Evolutionary conservation across 805 yeast genomes (phyloP).

Genomic region (Metschnikowia rubicola): DNA sequence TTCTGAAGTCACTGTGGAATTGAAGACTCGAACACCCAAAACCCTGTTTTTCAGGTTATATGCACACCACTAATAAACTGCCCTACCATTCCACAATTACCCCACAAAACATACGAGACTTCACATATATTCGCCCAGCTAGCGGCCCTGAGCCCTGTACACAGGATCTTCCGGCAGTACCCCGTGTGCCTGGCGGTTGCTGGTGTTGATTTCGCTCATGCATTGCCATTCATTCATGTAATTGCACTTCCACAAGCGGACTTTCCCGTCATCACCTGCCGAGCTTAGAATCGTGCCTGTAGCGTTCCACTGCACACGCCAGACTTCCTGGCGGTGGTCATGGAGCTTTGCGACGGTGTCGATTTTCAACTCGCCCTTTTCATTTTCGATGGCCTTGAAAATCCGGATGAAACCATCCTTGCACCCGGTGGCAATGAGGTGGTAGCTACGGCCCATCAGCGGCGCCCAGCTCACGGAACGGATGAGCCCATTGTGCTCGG

Average conservation of each 20-base stretch:
- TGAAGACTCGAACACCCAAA: no score
- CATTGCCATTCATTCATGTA: constrained; percentile 86
- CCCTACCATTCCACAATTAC: no score
- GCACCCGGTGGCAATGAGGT: constrained; percentile 90
- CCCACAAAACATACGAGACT: no score
- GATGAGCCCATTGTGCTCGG: constrained; percentile 83
- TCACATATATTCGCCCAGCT: no score
- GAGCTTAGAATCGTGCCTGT: constrained; percentile 91
- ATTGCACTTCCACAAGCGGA: constrained; percentile 87
- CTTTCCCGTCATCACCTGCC: constrained; percentile 93
- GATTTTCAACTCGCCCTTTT: constrained; percentile 36
- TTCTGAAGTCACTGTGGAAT: no score
- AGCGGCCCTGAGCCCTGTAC: no score
- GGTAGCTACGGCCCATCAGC: constrained; percentile 85
- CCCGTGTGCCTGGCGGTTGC: constrained; percentile 17
- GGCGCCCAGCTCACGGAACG: constrained; percentile 96
- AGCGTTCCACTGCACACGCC: constrained; percentile 94
- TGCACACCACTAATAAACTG: no score
- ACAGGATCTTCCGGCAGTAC: no score
- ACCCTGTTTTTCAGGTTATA: no score
- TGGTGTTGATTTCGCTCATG: constrained; percentile 60
- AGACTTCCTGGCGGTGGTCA: constrained; percentile 85
- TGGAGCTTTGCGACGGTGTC: constrained; percentile 64
- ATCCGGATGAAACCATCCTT: constrained; percentile 91
- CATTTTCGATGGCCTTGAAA: constrained; percentile 61